Conservation (phyloP, 768 basidiomycete genomes). For the Suillus weaverae region DNA sequence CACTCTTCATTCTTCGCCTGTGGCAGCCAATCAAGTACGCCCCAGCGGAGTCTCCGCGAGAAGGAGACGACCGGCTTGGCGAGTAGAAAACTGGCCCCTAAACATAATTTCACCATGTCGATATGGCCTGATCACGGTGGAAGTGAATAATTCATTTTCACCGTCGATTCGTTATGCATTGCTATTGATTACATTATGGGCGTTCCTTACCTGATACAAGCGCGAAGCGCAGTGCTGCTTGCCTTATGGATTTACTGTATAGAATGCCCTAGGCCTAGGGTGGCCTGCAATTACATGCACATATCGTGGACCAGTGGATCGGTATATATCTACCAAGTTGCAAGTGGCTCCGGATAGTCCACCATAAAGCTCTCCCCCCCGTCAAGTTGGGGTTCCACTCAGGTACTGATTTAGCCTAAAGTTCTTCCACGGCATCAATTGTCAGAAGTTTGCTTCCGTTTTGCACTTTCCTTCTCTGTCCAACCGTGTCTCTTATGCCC, state of each 20-base stretch:
- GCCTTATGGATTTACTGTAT: constrained; percentile 7
- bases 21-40: constrained; percentile 4
- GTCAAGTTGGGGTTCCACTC: not conserved
- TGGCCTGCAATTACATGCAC: not conserved
- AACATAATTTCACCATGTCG: not conserved
- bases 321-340: not conserved
- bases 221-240: not conserved
- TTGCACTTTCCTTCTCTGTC: constrained; percentile 12
- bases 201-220: not conserved
- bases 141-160: constrained; percentile 4
- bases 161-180: not conserved
- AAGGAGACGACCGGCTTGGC: not conserved
- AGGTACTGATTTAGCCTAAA: constrained; percentile 7
- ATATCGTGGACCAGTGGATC: not conserved
- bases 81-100: not conserved
- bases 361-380: not conserved
- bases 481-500: constrained; percentile 22
- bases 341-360: not conserved
- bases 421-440: constrained; percentile 8
- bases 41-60: constrained; percentile 5
- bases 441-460: constrained; percentile 23
- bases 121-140: not conserved
- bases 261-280: not conserved
- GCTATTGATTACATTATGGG: not conserved
- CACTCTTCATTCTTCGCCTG: not conserved